Percentiles rank a stretch among this genome's conserved stretches.
phyloP scores from a whole-genome alignment of 108 stramenopile species.

The Epithemia pelagica region DNA sequence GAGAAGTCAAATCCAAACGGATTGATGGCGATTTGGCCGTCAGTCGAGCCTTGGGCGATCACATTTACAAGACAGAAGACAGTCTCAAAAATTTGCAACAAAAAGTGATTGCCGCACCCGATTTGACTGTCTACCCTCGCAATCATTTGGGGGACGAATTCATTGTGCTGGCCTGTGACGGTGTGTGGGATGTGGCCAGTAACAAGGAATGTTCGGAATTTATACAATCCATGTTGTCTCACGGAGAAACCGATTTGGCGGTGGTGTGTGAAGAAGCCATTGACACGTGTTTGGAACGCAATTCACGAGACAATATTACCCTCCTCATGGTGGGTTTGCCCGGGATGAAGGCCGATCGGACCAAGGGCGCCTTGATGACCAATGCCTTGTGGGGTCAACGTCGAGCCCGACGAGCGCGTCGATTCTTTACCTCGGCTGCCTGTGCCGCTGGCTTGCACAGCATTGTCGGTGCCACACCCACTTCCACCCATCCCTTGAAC shows the following conservation, averaged over 20 bases:
- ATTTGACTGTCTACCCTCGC: constrained; percentile 51
- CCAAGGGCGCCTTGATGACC: not conserved
- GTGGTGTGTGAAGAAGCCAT: constrained; percentile 84
- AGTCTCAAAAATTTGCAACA: constrained; percentile 50
- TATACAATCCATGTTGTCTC: constrained; percentile 62
- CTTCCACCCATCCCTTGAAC: not conserved
- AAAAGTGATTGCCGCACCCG: constrained; percentile 83
- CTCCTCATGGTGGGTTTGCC: constrained; percentile 29
- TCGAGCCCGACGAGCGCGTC: not conserved
- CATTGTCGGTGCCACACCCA: not conserved
- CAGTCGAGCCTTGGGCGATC: constrained; percentile 84
- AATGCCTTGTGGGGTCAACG: constrained; percentile 9
- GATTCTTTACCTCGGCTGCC: not conserved
- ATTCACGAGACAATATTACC: constrained; percentile 85
- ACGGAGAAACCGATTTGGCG: constrained; percentile 69
- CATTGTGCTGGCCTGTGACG: constrained; percentile 85
- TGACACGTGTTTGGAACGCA: constrained; percentile 57
- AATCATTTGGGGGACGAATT: constrained; percentile 69
- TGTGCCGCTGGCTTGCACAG: not conserved
- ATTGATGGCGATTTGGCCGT: constrained; percentile 93
- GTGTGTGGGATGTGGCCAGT: constrained; percentile 91
- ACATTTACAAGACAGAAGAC: constrained; percentile 58
- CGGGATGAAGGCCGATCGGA: not conserved
- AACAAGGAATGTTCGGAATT: constrained; percentile 73
- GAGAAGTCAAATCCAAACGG: constrained; percentile 63